Evolutionary conservation across 495 filamentous ascomycete genomes (phyloP), one percentile per base, ranked within the genome.

Genomic region (Haplographium delicatum): DNA sequence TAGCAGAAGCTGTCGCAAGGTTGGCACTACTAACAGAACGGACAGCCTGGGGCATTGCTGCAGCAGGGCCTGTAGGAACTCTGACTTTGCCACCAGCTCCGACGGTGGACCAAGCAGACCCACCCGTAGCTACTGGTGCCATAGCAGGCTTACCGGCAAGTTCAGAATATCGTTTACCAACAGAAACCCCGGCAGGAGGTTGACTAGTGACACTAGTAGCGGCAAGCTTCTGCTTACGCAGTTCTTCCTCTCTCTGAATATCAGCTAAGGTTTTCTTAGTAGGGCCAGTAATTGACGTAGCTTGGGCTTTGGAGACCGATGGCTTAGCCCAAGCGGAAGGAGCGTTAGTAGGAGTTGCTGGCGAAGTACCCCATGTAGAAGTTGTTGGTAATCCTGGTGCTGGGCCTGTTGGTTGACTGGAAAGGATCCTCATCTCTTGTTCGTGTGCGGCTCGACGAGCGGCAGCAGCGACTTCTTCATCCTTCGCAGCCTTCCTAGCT

Each of bases 161-260:
- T 62, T 97, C 91, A 5, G 93, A 94, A 69, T 98, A 98, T 15
- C 93, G 81, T 70, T 97, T 98, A 15, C 86, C 86, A 33, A 74
- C 71, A 19, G 81, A 68, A 11, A 68, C 62, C 7, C 72, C 56
- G n/a, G 75, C 59, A 6, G 72, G 61, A 5, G 72, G 72, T 24
- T 75, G 67, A 56, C 74, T 74, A 8, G 67, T 62, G 9, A 74
- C 77, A 11, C 77, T 72, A 5, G 73, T 72, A n/a, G 81, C 80
- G 15, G 76, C 76, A 40, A 74, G 64, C 35, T 80, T 79, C 57
- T 83, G 82, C 75, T 97, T 96, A 43, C 89, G 86, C 23, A 77
- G 75, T 62, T 97, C 93, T 58, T 98, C 93, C 70, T 98, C 93
- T 60, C 91, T 89, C 64, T 97, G 93, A 51, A 97, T 97, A 50